Conservation (phyloP, 371 early-diverging fungal genomes). For the Rhizopus delemar region DNA sequence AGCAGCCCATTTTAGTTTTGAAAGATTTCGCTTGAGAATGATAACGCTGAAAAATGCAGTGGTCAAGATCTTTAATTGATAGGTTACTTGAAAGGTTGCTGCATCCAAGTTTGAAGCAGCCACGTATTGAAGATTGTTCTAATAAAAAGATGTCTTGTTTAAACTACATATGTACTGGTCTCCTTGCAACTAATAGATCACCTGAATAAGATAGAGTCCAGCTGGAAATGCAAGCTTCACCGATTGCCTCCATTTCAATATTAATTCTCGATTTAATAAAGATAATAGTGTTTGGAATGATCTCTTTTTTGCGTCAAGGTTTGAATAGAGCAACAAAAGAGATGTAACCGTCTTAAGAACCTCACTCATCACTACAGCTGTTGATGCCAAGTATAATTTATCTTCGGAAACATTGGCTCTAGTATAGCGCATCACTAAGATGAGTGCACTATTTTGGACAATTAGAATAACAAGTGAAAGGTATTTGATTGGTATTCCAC, state of each 20-base stretch:
- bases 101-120: slow-evolving; percentile 84
- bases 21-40: slow-evolving; percentile 68
- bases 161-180: neutral
- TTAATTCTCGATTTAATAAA: slow-evolving; percentile 27
- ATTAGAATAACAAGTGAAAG: slow-evolving; percentile 77
- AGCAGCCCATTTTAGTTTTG: slow-evolving; percentile 73
- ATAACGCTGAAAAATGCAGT: slow-evolving; percentile 89
- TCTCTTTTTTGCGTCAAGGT: slow-evolving; percentile 11
- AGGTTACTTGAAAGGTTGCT: slow-evolving; percentile 92
- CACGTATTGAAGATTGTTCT: slow-evolving; percentile 89
- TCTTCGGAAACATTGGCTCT: slow-evolving; percentile 43
- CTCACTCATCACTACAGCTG: slow-evolving; percentile 84
- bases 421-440: slow-evolving; percentile 79
- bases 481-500: slow-evolving; percentile 53
- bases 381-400: slow-evolving; percentile 70
- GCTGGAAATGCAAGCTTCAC: slow-evolving; percentile 77
- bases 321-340: slow-evolving; percentile 47
- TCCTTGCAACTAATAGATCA: slow-evolving; percentile 7
- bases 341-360: slow-evolving; percentile 73
- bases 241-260: slow-evolving; percentile 30
- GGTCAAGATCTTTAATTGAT: slow-evolving; percentile 92
- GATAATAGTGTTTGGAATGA: slow-evolving; percentile 12
- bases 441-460: slow-evolving; percentile 81
- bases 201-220: slow-evolving; percentile 81
- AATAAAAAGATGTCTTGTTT: neutral